These are phyloP conservation scores for Silene coronaria DNA, from an alignment of 179 eudicot genomes.

Conservation along the genomic window DNA sequence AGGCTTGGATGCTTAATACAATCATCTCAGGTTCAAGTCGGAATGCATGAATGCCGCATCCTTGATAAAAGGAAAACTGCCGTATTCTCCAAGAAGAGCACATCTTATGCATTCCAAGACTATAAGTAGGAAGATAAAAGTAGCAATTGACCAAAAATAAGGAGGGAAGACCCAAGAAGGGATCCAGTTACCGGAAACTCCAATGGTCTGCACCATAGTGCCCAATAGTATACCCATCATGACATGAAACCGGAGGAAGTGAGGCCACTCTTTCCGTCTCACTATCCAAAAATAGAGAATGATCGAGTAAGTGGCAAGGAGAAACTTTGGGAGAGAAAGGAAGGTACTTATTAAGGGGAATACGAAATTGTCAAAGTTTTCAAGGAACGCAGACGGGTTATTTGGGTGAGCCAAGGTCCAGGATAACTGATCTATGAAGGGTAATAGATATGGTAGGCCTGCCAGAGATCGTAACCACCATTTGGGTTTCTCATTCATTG, in stretches of 20 bases:
- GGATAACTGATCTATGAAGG: conserved; percentile 12
- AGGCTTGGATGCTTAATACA: background rate
- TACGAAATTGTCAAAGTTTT: conserved; percentile 43
- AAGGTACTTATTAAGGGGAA: conserved; percentile 48
- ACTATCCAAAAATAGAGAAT: conserved; percentile 54
- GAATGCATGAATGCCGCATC: conserved; percentile 64
- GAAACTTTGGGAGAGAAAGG: conserved; percentile 47
- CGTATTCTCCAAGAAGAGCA: conserved; percentile 56
- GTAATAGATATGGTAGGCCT: conserved; percentile 14
- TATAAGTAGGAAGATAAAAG: conserved; percentile 44
- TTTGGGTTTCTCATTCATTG: conserved; percentile 14
- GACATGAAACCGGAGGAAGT: conserved; percentile 69
- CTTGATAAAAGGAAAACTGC: conserved; percentile 54
- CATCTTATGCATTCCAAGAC: conserved; percentile 57
- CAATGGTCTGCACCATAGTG: conserved; percentile 48
- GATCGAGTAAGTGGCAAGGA: conserved; percentile 45
- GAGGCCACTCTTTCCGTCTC: conserved; percentile 69
- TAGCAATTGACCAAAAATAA: conserved; percentile 60
- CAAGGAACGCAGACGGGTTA: conserved; percentile 56
- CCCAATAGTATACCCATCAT: conserved; percentile 58
- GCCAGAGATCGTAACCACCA: conserved; percentile 17
- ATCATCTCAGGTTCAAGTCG: conserved; percentile 16
- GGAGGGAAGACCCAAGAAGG: conserved; percentile 54
- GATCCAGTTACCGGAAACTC: conserved; percentile 50
- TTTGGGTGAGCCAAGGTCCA: conserved; percentile 65